Percentiles rank a stretch among this genome's conserved stretches.
These are phyloP conservation scores for Chaetomiaceae sp. DNA, from an alignment of 2,329 filamentous ascomycete genomes.

Conservation along the genomic window DNA sequence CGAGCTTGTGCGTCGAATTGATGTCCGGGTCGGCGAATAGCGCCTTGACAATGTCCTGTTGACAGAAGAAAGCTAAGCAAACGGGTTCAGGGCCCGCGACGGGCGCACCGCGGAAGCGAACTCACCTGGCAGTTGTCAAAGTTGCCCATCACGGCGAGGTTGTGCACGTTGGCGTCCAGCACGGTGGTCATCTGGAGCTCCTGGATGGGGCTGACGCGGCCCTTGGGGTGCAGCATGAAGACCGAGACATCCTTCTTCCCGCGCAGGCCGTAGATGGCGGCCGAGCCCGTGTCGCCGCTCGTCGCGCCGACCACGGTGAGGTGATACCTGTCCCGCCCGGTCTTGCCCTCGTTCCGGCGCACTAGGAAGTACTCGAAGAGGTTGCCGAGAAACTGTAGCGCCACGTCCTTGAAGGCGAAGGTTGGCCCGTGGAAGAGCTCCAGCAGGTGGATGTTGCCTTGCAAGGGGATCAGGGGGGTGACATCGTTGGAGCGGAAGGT, in stretches of 20 bases:
- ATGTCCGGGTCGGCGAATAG: constrained; percentile 81
- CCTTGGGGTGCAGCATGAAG: constrained; percentile 90
- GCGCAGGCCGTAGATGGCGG: constrained; percentile 88
- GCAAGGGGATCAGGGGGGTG: constrained; percentile 72
- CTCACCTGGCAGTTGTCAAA: constrained; percentile 90
- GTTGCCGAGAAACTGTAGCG: constrained; percentile 92
- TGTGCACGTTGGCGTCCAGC: constrained; percentile 85
- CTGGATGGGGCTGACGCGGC: constrained; percentile 84
- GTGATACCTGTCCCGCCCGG: constrained; percentile 63
- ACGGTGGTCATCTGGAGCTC: constrained; percentile 97
- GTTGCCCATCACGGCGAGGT: constrained; percentile 79
- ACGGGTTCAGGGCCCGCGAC: neutral
- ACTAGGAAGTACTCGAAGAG: constrained; percentile 85
- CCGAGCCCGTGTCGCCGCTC: constrained; percentile 80
- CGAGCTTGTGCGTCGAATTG: constrained; percentile 76
- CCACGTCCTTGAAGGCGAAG: constrained; percentile 93
- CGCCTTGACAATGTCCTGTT: constrained; percentile 84
- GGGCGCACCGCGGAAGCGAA: neutral
- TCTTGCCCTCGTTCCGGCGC: constrained; percentile 64
- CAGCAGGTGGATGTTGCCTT: constrained; percentile 74
- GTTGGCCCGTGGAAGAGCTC: constrained; percentile 96
- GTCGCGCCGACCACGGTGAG: constrained; percentile 83
- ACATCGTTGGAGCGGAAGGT: constrained; percentile 78
- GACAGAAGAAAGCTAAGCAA: neutral
- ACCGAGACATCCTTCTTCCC: constrained; percentile 97